Evolutionary conservation across 768 basidiomycete genomes (phyloP), one percentile per base, ranked within the genome.

Genomic region (Pleurotus tuber-regium): DNA sequence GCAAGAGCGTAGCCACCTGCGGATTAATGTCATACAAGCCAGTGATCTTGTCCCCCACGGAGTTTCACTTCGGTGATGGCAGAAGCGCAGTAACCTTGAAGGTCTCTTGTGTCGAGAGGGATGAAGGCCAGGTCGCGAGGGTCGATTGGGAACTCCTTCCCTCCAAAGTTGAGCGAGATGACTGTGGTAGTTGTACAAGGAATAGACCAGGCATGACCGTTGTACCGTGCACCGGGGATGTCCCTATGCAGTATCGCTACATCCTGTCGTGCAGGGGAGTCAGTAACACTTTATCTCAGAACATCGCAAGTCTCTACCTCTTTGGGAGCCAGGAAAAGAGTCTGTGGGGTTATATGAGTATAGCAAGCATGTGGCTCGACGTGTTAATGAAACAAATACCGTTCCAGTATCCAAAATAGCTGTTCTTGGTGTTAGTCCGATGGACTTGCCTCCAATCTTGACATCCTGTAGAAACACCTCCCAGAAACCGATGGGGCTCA

Each of bases 401-500:
- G 67, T 66, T 29, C 67, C 78, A 26, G 68, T 75, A 56, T 78
- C 76, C 18, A 77, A 57, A 52, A 88, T 82, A 26, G 82, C 83
- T 11, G 79, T 80, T 57, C 82, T 80, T 29, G 69, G 67, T 1
- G 48, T 51, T 35, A 82, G 62, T 10, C 71, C 69, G 43, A 72
- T 60, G 50, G 68, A 63, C 31, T 68, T 54, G 28, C 79, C 82
- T 57, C 82, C 70, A 40, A 81, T 74, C 18, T 70, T 66, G 40
- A 85, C 67, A 21, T 66, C 65, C 40, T 74, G 71, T 57, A 89
- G 60, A 14, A 65, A 65, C 4, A 70, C 81, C 64, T 87, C 84
- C 87, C 87, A 89, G 64, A 86, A 86, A 25, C 85, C 83, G 7
- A 64, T 48, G 4, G 52, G 39, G 61, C 76, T 81, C 57, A 82